phyloP scores from a whole-genome alignment of 2,329 filamentous ascomycete genomes.

The Pseudovirgaria hyperparasitica region DNA sequence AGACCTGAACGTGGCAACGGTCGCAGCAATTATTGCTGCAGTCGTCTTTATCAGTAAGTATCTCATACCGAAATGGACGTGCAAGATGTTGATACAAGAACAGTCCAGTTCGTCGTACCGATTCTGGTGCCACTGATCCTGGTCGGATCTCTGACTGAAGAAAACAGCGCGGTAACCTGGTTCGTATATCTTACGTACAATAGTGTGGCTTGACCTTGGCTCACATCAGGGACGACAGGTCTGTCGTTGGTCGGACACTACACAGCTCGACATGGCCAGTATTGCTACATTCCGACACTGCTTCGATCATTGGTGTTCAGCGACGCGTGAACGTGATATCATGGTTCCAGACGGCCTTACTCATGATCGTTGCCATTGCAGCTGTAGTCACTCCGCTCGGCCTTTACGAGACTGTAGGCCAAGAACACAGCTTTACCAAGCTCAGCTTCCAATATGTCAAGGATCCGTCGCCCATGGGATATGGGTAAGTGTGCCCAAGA shows the following conservation, averaged over 20 bases:
- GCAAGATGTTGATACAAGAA: constrained; percentile 1
- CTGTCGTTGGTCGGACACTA: constrained; percentile 22
- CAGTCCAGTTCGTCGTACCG: constrained; percentile 6
- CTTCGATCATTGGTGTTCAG: constrained; percentile 18
- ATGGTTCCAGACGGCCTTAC: constrained; percentile 14
- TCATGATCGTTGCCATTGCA: constrained; percentile 25
- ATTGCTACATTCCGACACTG: constrained; percentile 27
- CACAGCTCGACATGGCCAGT: constrained; percentile 31
- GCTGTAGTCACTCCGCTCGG: constrained; percentile 36
- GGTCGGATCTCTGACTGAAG: constrained; percentile 5
- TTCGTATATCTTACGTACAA: constrained; percentile 5
- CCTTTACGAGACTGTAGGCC: constrained; percentile 27
- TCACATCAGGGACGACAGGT: constrained; percentile 25
- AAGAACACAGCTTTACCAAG: constrained; percentile 6
- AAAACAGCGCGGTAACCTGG: constrained; percentile 9
- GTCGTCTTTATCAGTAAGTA: constrained; percentile 19
- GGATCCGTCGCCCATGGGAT: constrained; percentile 26
- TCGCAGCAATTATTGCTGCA: constrained; percentile 29
- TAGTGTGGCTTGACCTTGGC: constrained; percentile 25
- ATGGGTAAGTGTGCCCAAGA: too few relatives aligned
- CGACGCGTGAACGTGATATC: constrained; percentile 12
- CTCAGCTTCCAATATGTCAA: constrained; percentile 24
- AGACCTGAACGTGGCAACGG: constrained; percentile 22
- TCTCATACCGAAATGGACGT: background rate
- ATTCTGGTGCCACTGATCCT: constrained; percentile 6